Evolutionary conservation across 331 rosid species (phyloP), one percentile per base, ranked within the genome.

Genomic region (Rosa hybrid): DNA sequence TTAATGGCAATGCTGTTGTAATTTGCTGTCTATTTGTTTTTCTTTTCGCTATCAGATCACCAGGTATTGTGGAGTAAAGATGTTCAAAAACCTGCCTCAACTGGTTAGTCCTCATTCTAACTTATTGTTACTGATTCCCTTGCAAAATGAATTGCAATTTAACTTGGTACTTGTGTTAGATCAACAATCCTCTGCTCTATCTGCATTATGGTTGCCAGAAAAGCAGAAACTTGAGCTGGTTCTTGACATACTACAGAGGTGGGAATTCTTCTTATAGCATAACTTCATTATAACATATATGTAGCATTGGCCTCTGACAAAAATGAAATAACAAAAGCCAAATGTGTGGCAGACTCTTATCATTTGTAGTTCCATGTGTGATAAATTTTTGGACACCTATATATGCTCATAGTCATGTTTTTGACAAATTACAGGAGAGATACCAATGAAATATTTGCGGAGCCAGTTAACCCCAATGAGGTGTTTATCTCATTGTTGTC

Each of bases 221-320:
- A 92, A 90, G 79, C 83, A 72, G 30, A 41, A 82, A 51, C 94
- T 92, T 78, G 87, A 92, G 87, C 90, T 80, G 76, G 79, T 90
- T 75, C 86, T 92, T 34, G 91, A 92, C 82, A 80, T 83, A 78
- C 81, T 92, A 82, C 93, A 92, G 82, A 90, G 93, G 97, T 92
- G 46, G 54, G 48, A n/a, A 5, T 30, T 82, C 9, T 20, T 76
- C 75, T 72, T 57, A 34, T 50, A 4, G 34, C 70, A 2, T 75
- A 39, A 16, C 3, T 75, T 44, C 39, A 48, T 71, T 49, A 21
- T 25, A 2, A 44, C 54, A 21, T 49, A 27, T 48, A 23, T 69
- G 13, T 21, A 27, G 21, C 8, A 51, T 12, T 21, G 38, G 38
- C 38, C 38, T 34, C 4, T 34, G 4, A 34, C 38, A 34, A n/a